Conservation (phyloP, 371 early-diverging fungal genomes). For the Mucor ambiguus region DNA sequence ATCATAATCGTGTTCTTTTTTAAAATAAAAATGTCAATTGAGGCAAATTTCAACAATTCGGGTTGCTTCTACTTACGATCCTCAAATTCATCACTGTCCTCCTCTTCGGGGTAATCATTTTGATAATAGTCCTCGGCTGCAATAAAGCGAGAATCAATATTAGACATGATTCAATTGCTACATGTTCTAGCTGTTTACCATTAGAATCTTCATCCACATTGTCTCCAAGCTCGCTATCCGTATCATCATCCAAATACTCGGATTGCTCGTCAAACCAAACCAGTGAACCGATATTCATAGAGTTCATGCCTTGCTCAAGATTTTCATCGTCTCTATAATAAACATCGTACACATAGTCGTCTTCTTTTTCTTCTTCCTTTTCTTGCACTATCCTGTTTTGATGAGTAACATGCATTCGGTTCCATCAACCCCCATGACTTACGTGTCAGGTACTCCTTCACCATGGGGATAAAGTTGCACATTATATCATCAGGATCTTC, state of each 20-base stretch:
- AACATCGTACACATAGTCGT: conserved; percentile 64
- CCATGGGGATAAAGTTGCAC: conserved; percentile 77
- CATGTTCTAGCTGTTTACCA: conserved; percentile 28
- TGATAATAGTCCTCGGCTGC: conserved; percentile 68
- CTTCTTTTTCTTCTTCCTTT: conserved; percentile 40
- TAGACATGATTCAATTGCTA: background rate
- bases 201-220: conserved; percentile 65
- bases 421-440: conserved; percentile 10
- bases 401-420: background rate
- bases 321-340: conserved; percentile 58
- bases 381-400: conserved; percentile 32
- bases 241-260: conserved; percentile 57
- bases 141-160: background rate
- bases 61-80: conserved; percentile 33
- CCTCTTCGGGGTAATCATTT: conserved; percentile 65
- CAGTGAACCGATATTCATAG: conserved; percentile 50
- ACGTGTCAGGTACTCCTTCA: conserved; percentile 70
- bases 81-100: conserved; percentile 50
- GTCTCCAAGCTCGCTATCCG: conserved; percentile 56
- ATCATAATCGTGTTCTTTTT: conserved; percentile 27
- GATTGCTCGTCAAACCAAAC: conserved; percentile 56
- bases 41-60: background rate
- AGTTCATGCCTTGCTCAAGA: conserved; percentile 22
- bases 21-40: background rate
- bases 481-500: conserved; percentile 61